Percentiles rank a stretch among this genome's conserved stretches.
These are phyloP conservation scores for Trichoderma gracile DNA, from an alignment of 2,329 filamentous ascomycete genomes.

Conservation along the genomic window DNA sequence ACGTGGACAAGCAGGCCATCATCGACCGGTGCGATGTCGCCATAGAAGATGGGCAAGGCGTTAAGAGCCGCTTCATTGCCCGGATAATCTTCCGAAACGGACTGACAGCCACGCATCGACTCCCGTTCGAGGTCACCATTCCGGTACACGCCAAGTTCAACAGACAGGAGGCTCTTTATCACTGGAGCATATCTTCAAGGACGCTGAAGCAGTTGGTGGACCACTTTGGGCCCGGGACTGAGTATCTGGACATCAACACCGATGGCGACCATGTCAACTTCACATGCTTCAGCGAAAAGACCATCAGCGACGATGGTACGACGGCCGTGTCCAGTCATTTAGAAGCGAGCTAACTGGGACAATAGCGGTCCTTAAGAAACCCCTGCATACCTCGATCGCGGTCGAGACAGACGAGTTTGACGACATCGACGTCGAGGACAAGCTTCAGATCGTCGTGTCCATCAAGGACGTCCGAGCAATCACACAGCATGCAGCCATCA, in stretches of 20 bases:
- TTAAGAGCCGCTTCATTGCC: slow-evolving; percentile 72
- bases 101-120: slow-evolving; percentile 73
- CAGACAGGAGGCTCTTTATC: slow-evolving; percentile 63
- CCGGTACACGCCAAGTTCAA: slow-evolving; percentile 77
- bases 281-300: slow-evolving; percentile 80
- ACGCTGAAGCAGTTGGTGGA: slow-evolving; percentile 75
- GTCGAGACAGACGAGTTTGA: slow-evolving; percentile 77
- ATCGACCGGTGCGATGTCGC: slow-evolving; percentile 74
- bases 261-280: slow-evolving; percentile 74
- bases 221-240: slow-evolving; percentile 77
- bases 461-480: slow-evolving; percentile 83
- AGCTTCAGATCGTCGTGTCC: slow-evolving; percentile 76
- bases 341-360: slow-evolving; percentile 24
- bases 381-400: slow-evolving; percentile 75
- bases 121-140: slow-evolving; percentile 73
- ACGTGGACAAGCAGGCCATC: slow-evolving; percentile 64
- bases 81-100: slow-evolving; percentile 75
- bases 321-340: neutral
- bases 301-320: slow-evolving; percentile 59
- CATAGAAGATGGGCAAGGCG: slow-evolving; percentile 69
- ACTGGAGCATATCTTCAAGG: slow-evolving; percentile 71
- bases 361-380: slow-evolving; percentile 75
- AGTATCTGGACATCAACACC: slow-evolving; percentile 76
- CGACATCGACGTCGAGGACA: slow-evolving; percentile 70
- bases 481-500: slow-evolving; percentile 70